phyloP scores from a whole-genome alignment of 2,329 filamentous ascomycete species.

The Aureobasidium mangrovei region DNA sequence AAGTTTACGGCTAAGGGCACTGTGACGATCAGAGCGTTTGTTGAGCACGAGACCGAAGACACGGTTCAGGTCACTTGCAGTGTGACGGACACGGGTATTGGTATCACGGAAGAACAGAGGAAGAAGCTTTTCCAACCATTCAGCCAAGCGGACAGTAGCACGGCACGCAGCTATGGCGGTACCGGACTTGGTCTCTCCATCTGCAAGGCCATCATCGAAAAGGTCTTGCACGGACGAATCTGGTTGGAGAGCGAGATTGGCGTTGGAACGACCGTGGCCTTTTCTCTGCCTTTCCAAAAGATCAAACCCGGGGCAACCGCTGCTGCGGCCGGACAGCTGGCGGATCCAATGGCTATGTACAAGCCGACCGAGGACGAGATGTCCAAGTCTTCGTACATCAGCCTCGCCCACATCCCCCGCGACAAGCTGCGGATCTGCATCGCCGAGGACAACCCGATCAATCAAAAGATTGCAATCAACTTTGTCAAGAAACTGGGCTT shows the following conservation, averaged over 20 bases:
- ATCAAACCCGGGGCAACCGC: conserved; percentile 46
- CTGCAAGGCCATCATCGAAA: conserved; percentile 88
- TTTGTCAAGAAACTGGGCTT: conserved; percentile 83
- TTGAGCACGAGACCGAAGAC: conserved; percentile 62
- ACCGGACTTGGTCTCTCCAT: conserved; percentile 87
- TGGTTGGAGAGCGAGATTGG: conserved; percentile 69
- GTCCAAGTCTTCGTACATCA: conserved; percentile 35
- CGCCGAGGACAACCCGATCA: conserved; percentile 91
- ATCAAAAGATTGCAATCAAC: conserved; percentile 86
- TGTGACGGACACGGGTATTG: conserved; percentile 84
- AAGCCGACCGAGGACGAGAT: conserved; percentile 28
- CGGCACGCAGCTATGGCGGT: conserved; percentile 82
- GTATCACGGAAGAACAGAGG: conserved; percentile 73
- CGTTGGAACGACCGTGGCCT: conserved; percentile 63
- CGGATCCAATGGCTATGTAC: conserved; percentile 46
- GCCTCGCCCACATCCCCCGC: conserved; percentile 64
- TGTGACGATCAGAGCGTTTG: conserved; percentile 70
- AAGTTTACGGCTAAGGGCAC: conserved; percentile 87
- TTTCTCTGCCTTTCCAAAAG: conserved; percentile 79
- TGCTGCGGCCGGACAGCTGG: conserved; percentile 33
- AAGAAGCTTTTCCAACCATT: conserved; percentile 87
- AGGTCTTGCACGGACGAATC: conserved; percentile 81
- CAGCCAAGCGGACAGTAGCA: conserved; percentile 84
- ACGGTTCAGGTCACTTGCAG: conserved; percentile 71
- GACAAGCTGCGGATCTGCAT: conserved; percentile 81